Base-by-base conservation (phyloP, 2,329 filamentous ascomycete species). In the Calonectria hongkongensis region DNA sequence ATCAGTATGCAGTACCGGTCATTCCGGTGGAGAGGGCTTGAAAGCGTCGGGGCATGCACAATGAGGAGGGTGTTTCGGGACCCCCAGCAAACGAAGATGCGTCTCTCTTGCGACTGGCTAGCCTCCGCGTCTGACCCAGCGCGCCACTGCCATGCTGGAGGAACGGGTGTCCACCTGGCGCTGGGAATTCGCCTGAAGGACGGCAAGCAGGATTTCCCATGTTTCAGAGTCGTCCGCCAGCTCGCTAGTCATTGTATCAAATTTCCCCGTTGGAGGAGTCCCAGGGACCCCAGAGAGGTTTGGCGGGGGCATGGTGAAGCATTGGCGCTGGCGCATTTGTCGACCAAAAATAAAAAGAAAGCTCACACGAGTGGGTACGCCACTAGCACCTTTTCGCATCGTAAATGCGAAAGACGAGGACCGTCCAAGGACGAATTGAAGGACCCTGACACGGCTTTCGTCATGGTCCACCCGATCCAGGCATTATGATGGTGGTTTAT, bases 241-340 rank as follows among this genome's bases (percentile, higher is more conserved):
- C 18, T 39, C 36, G 30, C 51, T 58, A 9, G 51, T 36, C 16
- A n/a, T 63, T 28, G 60, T 58, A 45, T 77, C 66, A 70, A 73
- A 73, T 72, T 67, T 72, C 68, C 68, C 67, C 56, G 54, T 58
- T 4, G 47, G 48, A 39, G 27, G 50, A 66, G 54, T 41, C 41
- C 41, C 58, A 48, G 33, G 27, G 51, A 41, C 45, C 48, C 66
- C 30, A 43, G 43, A 41, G 50, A 33, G 43, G 33, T 18, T 66
- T 62, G 41, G 75, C 74, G 75, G 72, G 68, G 50, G 63, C 63
- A 77, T 78, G 76, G 75, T 79, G 76, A 79, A 66, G 77, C 74
- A 75, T 36, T 75, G 73, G 75, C 68, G 66, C 48, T 70, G 58
- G 41, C 43, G 43, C 67, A 58, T 48, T 64, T 33, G 16, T 56